Evolutionary conservation across 768 basidiomycete species (phyloP).

Genomic region (Nevesoporus exiguus): DNA sequence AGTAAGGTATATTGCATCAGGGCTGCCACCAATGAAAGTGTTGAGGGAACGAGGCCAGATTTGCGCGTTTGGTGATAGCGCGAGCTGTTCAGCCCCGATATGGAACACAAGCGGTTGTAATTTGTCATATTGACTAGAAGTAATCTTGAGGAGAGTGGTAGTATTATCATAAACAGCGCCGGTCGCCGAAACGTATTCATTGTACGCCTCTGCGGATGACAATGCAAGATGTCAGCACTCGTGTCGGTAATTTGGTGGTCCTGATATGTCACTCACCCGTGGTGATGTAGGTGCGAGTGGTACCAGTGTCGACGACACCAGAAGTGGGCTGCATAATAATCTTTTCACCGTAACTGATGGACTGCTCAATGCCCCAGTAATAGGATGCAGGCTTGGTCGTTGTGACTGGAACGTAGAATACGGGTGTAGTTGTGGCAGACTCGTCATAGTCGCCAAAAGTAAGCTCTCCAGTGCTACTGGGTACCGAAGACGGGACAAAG

Average conservation of each 20-base stretch:
- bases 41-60: slow-evolving; percentile 37
- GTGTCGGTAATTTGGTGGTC: too few species aligned
- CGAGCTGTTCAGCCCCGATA: neutral
- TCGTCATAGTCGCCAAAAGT: slow-evolving; percentile 26
- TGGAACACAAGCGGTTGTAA: neutral
- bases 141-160: neutral
- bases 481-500: slow-evolving; percentile 22
- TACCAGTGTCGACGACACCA: slow-evolving; percentile 36
- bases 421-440: slow-evolving; percentile 1
- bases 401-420: slow-evolving; percentile 26
- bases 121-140: neutral
- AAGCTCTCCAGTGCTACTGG: slow-evolving; percentile 20
- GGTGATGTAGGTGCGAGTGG: slow-evolving; percentile 21
- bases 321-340: slow-evolving; percentile 22
- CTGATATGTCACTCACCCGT: slow-evolving; percentile 12
- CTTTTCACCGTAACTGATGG: slow-evolving; percentile 29
- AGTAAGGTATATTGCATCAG: slow-evolving; percentile 25
- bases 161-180: neutral
- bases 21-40: slow-evolving; percentile 23
- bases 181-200: neutral
- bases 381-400: slow-evolving; percentile 19
- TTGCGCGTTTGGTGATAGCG: slow-evolving; percentile 27
- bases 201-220: neutral
- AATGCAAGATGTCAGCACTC: neutral
- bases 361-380: slow-evolving; percentile 34